Conservation (phyloP, 2,329 filamentous ascomycete species). For the Beauveria pseudobassiana region DNA sequence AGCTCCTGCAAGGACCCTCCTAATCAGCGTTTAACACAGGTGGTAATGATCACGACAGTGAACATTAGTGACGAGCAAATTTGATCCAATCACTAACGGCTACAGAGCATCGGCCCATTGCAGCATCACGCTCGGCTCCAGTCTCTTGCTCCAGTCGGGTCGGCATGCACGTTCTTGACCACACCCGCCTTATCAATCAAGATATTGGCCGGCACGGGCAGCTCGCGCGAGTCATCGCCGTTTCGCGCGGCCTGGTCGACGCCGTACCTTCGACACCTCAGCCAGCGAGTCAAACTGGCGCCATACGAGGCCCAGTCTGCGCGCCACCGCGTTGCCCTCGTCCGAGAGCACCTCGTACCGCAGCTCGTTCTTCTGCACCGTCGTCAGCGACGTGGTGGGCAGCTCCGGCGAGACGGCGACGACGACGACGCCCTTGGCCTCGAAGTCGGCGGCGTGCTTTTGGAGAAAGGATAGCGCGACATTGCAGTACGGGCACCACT, state of each 20-base stretch:
- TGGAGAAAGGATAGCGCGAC: conserved; percentile 29
- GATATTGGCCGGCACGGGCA: conserved; percentile 32
- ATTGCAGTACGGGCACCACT: conserved; percentile 41
- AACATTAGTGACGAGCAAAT: no score
- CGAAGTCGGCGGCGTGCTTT: conserved; percentile 26
- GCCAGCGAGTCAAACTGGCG: conserved; percentile 22
- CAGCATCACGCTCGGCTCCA: conserved; percentile 27
- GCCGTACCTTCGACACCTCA: conserved; percentile 20
- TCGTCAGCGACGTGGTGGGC: conserved; percentile 29
- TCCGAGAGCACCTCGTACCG: conserved; percentile 35
- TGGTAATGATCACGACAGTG: no score
- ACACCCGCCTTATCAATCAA: conserved; percentile 28
- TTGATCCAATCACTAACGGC: neutral
- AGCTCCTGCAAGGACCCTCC: no score
- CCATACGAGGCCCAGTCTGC: conserved; percentile 29
- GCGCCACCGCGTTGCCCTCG: conserved; percentile 26
- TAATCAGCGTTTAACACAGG: no score
- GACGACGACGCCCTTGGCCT: conserved; percentile 30
- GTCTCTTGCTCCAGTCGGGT: conserved; percentile 29
- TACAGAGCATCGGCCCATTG: conserved; percentile 25
- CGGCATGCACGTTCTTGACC: conserved; percentile 28
- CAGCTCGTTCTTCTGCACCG: conserved; percentile 31
- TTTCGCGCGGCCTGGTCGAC: conserved; percentile 25
- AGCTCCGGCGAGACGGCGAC: conserved; percentile 36
- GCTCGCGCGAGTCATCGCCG: conserved; percentile 29